Percentiles rank a stretch among this genome's conserved stretches.
Conservation (phyloP, 495 filamentous ascomycete genomes). For the Patellaria atrata region DNA sequence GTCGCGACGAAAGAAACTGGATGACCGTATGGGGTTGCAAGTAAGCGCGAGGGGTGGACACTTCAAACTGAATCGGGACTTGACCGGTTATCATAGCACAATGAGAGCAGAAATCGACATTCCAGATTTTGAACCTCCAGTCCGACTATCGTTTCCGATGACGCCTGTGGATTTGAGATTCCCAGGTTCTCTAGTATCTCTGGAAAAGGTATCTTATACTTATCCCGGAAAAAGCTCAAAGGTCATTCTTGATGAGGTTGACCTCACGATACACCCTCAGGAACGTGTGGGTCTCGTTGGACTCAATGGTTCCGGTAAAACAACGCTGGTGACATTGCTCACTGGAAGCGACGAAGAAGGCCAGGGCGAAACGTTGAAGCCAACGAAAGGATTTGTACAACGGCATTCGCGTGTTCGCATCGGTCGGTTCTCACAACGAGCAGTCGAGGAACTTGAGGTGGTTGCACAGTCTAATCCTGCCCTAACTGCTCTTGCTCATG, state of each 20-base stretch:
- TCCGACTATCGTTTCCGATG: slow-evolving; percentile 39
- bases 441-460: slow-evolving; percentile 50
- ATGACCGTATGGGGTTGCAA: slow-evolving; percentile 62
- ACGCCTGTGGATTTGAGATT: slow-evolving; percentile 53
- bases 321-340: slow-evolving; percentile 49
- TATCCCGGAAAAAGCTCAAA: slow-evolving; percentile 32
- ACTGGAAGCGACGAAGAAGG: slow-evolving; percentile 26
- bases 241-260: slow-evolving; percentile 40
- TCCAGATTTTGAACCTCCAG: slow-evolving; percentile 45
- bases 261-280: slow-evolving; percentile 49
- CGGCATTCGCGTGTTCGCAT: slow-evolving; percentile 50
- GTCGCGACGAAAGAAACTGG: slow-evolving; percentile 64
- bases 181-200: slow-evolving; percentile 52
- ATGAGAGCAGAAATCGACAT: slow-evolving; percentile 53
- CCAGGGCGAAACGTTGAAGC: slow-evolving; percentile 25
- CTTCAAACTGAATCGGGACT: slow-evolving; percentile 68
- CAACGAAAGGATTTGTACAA: slow-evolving; percentile 39
- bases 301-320: slow-evolving; percentile 61
- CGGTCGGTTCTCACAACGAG: slow-evolving; percentile 66
- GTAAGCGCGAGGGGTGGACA: slow-evolving; percentile 51
- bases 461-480: slow-evolving; percentile 30
- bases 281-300: slow-evolving; percentile 61
- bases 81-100: slow-evolving; percentile 42
- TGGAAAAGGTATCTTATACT: slow-evolving; percentile 49
- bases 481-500: slow-evolving; percentile 47